Percentiles rank a stretch among this genome's conserved stretches.
phyloP scores from a whole-genome alignment of 2,329 filamentous ascomycete genomes.

The Fusarium coffeatum region DNA sequence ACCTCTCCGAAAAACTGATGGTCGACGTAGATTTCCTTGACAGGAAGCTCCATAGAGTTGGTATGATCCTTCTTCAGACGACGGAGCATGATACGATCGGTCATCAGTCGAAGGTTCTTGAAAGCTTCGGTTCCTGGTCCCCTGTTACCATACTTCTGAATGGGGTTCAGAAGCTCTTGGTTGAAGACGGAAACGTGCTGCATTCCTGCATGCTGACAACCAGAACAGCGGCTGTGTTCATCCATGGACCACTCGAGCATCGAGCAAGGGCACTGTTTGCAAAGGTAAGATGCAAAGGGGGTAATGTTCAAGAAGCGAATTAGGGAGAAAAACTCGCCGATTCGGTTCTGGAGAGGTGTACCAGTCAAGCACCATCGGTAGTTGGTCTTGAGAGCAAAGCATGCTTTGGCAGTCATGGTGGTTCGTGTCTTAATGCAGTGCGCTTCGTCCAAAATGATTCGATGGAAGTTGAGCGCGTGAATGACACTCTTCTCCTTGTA shows the following conservation, averaged over 20 bases:
- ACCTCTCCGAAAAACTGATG: constrained; percentile 97
- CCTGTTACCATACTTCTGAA: constrained; percentile 69
- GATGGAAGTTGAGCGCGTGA: constrained; percentile 87
- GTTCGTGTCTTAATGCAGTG: constrained; percentile 93
- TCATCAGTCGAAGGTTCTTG: constrained; percentile 85
- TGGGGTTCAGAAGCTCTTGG: constrained; percentile 91
- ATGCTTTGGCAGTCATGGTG: constrained; percentile 93
- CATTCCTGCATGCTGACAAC: constrained; percentile 65
- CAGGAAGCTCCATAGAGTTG: constrained; percentile 93
- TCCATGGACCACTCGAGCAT: constrained; percentile 86
- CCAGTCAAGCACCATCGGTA: constrained; percentile 98
- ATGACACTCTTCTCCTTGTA: constrained; percentile 85
- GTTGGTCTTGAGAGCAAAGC: constrained; percentile 86
- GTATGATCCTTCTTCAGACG: constrained; percentile 95
- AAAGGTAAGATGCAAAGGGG: constrained; percentile 94
- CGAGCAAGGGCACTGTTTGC: constrained; percentile 85
- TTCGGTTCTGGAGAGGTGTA: constrained; percentile 95
- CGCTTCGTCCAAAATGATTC: constrained; percentile 92
- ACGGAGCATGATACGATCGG: constrained; percentile 93
- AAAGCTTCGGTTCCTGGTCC: constrained; percentile 77
- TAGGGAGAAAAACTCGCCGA: constrained; percentile 96
- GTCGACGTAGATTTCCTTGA: constrained; percentile 92
- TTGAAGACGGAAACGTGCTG: constrained; percentile 77
- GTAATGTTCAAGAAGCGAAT: constrained; percentile 89
- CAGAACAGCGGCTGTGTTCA: constrained; percentile 74